These are phyloP conservation scores for Tillandsia leiboldiana DNA, from an alignment of 176 grass and related monocot species.

Conservation along the genomic window DNA sequence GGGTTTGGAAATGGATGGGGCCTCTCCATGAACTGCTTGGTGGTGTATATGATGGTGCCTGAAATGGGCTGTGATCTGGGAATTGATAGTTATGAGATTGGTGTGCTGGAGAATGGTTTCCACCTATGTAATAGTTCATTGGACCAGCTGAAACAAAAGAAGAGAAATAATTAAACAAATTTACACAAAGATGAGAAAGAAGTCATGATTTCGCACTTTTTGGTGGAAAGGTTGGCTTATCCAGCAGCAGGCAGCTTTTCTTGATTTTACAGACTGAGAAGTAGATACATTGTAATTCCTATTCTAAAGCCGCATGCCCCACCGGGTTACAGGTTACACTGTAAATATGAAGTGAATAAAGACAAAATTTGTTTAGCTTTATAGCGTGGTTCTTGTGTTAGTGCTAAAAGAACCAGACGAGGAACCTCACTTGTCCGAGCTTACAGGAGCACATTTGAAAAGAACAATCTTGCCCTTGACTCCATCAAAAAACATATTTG, in stretches of 20 bases:
- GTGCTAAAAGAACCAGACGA: no score
- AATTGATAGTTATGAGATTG: neutral
- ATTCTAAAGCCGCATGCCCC: no score
- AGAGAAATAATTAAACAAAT: neutral
- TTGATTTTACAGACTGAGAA: no score
- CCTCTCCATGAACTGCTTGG: neutral
- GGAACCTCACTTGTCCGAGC: no score
- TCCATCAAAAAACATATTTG: no score
- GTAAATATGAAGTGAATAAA: no score
- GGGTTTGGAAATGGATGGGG: constrained; percentile 9
- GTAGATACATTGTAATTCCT: no score
- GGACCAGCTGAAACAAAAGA: neutral
- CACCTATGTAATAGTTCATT: neutral
- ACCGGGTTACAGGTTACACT: no score
- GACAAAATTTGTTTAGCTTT: no score
- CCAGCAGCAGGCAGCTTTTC: neutral
- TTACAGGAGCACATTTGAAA: no score
- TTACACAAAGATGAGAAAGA: neutral
- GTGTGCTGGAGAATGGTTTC: neutral
- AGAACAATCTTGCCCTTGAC: no score
- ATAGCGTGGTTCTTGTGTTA: no score
- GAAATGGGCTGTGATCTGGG: neutral
- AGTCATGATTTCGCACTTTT: neutral
- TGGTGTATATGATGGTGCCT: neutral
- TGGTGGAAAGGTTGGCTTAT: neutral